Evolutionary conservation across 176 grass and related monocot genomes (phyloP), one percentile per base, ranked within the genome.

Genomic region (Calamus simplicifolius): DNA sequence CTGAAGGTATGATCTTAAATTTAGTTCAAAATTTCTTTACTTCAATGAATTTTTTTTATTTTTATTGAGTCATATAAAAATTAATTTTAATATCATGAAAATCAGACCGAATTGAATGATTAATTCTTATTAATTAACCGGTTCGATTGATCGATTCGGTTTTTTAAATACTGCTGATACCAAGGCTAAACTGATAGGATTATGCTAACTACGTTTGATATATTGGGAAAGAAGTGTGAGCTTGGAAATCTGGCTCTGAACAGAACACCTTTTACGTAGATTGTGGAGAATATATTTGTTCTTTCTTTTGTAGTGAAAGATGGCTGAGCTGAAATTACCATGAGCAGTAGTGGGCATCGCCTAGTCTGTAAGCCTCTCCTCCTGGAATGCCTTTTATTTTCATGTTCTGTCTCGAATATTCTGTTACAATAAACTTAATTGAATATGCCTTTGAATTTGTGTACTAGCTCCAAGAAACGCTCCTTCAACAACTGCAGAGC

Each of bases 231-330:
- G 61, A 85, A 80, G 50, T 60, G 67, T 57, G 25, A 85, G 65
- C 50, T 91, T 16, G 87, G 91, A 75, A 88, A 75, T 53, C 68
- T 97, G 77, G 84, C 91, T 38, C 74, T 97, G 66, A 91, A 97
- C 60, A 84, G 87, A 54, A 52, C 64, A 53, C 91, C 93, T 23
- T 97, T 97, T 76, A 87, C 93, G 15, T 87, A 91, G 70, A 91
- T 84, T 4, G 78, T 97, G 29, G 92, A 97, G 71, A 97, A 97
- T 63, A 77, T 97, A 56, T 97, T 97, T 66, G 81, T 84, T 0
- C 48, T 97, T 26, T 97, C 92, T 66, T 97, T 97, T 76, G 53
- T 97, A 49, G 92, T 97, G 52, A 97, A 97, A 79, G 87, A 88
- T 85, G 92, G 92, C 19, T 76, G 92, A 35, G 87, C 82, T 25